A percentile compares a stretch with the other conserved stretches of the same genome.
These are phyloP conservation scores for Fusarium sp. DNA, from an alignment of 2,329 filamentous ascomycete genomes.

Conservation along the genomic window DNA sequence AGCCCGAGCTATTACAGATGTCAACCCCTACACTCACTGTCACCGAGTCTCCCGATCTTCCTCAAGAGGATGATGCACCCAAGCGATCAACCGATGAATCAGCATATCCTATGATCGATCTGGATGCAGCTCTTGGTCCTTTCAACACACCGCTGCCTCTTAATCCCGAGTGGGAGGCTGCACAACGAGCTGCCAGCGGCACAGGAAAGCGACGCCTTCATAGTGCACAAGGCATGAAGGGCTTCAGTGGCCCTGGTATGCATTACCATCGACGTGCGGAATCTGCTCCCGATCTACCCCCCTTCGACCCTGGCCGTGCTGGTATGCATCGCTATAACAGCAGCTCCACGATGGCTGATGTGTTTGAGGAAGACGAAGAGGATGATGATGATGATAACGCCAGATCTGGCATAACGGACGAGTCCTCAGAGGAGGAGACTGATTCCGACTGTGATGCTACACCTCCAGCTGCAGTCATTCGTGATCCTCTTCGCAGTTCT, in stretches of 20 bases:
- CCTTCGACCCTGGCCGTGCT: slow-evolving; percentile 73
- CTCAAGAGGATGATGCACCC: slow-evolving; percentile 48
- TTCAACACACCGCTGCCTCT: slow-evolving; percentile 82
- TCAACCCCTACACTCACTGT: slow-evolving; percentile 55
- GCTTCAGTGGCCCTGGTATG: slow-evolving; percentile 75
- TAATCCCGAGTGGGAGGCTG: slow-evolving; percentile 74
- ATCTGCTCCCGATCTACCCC: slow-evolving; percentile 81
- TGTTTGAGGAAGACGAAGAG: slow-evolving; percentile 87
- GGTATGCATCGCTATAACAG: slow-evolving; percentile 71
- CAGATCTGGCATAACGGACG: slow-evolving; percentile 51
- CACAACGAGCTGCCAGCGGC: slow-evolving; percentile 67
- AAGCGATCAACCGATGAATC: slow-evolving; percentile 67
- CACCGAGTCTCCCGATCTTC: slow-evolving; percentile 53
- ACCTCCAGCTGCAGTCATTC: slow-evolving; percentile 45
- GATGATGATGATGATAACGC: slow-evolving; percentile 63
- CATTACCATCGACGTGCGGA: slow-evolving; percentile 83
- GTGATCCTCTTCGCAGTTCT: slow-evolving; percentile 40
- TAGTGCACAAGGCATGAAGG: slow-evolving; percentile 77
- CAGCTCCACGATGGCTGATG: slow-evolving; percentile 82
- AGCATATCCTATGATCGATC: slow-evolving; percentile 85
- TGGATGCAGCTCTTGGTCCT: slow-evolving; percentile 91
- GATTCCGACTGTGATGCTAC: slow-evolving; percentile 59
- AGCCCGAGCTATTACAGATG: slow-evolving; percentile 42
- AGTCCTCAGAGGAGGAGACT: slow-evolving; percentile 57
- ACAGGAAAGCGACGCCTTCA: slow-evolving; percentile 75